Percentiles rank a stretch among this genome's conserved stretches.
Evolutionary conservation across 2,329 filamentous ascomycete species (phyloP).

Genomic region (Colletotrichum magnum): DNA sequence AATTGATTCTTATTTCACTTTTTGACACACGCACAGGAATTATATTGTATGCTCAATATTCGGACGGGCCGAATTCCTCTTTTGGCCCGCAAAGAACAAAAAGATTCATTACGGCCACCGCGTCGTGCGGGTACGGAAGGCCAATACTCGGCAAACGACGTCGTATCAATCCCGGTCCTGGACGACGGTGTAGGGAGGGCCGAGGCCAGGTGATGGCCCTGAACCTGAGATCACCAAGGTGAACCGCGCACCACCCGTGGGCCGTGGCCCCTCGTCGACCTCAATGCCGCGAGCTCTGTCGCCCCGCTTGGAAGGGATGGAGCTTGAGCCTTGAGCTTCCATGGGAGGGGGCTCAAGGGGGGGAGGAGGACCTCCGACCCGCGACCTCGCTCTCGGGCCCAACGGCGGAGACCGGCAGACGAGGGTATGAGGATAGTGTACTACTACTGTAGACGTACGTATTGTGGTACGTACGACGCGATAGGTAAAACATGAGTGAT

Average conservation of each 20-base stretch:
- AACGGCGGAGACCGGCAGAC: slow-evolving; percentile 24
- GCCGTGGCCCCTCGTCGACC: background rate
- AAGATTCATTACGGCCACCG: background rate
- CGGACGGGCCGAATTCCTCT: slow-evolving; percentile 7
- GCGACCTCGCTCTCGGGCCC: slow-evolving; percentile 25
- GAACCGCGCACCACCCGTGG: slow-evolving; percentile 2
- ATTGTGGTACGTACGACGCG: background rate
- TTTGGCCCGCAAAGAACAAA: background rate
- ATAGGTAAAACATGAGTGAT: background rate
- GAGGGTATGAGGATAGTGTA: background rate
- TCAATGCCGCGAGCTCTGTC: background rate
- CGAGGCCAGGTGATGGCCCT: slow-evolving; percentile 21
- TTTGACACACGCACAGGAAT: no score
- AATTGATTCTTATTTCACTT: background rate
- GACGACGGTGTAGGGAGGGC: background rate
- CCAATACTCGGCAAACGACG: slow-evolving; percentile 1
- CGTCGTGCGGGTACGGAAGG: background rate
- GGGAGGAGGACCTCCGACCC: slow-evolving; percentile 14
- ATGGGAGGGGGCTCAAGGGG: background rate
- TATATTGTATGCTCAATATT: background rate
- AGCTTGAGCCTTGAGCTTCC: background rate
- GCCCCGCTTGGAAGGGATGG: slow-evolving; percentile 13
- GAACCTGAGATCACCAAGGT: slow-evolving; percentile 17
- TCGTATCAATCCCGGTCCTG: slow-evolving; percentile 29
- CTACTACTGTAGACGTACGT: no score